Evolutionary conservation across 129 eudicot species (phyloP).

Genomic region (Centella asiatica): DNA sequence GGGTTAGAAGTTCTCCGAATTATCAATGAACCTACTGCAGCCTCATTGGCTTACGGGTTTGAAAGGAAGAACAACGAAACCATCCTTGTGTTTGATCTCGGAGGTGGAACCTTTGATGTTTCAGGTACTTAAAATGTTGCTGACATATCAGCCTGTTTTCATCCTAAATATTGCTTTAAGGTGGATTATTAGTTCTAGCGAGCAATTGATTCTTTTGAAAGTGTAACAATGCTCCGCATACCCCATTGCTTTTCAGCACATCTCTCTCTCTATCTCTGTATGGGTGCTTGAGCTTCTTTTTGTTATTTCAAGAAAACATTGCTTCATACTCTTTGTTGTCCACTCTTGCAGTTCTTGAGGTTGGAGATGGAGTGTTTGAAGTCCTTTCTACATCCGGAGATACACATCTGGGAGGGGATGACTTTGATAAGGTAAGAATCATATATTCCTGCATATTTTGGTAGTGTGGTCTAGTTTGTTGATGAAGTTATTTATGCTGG

Average conservation of each 20-base stretch:
- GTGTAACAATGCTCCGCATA: no score
- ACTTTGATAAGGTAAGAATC: conserved; percentile 74
- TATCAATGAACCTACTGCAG: conserved; percentile 96
- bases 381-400: conserved; percentile 99
- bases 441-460: neutral
- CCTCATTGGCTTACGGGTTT: conserved; percentile 92
- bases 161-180: neutral
- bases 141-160: neutral
- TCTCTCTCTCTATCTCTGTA: no score
- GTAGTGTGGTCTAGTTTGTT: neutral
- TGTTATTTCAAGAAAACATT: no score
- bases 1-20: conserved; percentile 92
- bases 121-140: conserved; percentile 48
- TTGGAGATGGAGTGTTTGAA: conserved; percentile 99
- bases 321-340: no score
- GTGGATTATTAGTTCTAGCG: no score
- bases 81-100: conserved; percentile 83
- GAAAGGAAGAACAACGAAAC: conserved; percentile 91
- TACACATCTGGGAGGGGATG: conserved; percentile 98
- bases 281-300: neutral
- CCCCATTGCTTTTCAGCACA: no score
- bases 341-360: conserved; percentile 80
- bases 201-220: no score
- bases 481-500: neutral
- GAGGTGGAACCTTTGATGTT: conserved; percentile 99